Evolutionary conservation across 2,329 filamentous ascomycete species (phyloP), one percentile per base, ranked within the genome.

Genomic region (Paecilomyces fulvus): DNA sequence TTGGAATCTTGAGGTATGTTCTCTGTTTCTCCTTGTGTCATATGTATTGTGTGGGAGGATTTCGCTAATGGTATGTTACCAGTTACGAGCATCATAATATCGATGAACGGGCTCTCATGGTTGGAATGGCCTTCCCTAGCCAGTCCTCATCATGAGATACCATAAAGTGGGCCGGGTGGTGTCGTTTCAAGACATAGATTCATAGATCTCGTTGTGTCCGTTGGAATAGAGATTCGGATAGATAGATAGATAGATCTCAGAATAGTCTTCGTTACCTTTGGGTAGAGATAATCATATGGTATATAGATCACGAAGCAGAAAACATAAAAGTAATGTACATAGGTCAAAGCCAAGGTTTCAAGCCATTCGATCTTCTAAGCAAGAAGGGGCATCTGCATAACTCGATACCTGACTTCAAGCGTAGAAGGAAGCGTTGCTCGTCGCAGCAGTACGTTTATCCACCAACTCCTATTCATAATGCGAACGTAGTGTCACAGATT

Each of bases 121-220:
- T 77, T 28, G 76, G 76, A 8, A 73, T 77, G 63, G 72, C 69
- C 14, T 70, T 73, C 33, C 69, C 70, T 49, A 51, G 61, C 25
- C 57, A 65, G 52, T 49, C 54, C 14, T 23, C 21, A 46, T 12
- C 20, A 7, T 30, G 20, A 37, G 25, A 33, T 46, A 53, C 5
- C 25, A 31, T 31, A 9, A 30, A 37, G 14, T 6, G n/a, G 5
- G n/a, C 0, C 20, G 3, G 37, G 6, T 2, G 37, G 14, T 8
- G 21, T 3, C 10, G 20, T 9, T 10, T n/a, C 6, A 25, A 25
- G 20, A 48, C 10, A 33, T n/a, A 28, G 21, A 7, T 12, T 12
- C 52, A 50, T 52, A 30, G 49, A 56, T 49, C 3, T n/a, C 30
- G 10, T 51, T 51, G 6, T 9, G n/a, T 17, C 37, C 14, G 5